Base-by-base conservation (phyloP, 495 filamentous ascomycete genomes). In the Sordaria brevicollis region DNA sequence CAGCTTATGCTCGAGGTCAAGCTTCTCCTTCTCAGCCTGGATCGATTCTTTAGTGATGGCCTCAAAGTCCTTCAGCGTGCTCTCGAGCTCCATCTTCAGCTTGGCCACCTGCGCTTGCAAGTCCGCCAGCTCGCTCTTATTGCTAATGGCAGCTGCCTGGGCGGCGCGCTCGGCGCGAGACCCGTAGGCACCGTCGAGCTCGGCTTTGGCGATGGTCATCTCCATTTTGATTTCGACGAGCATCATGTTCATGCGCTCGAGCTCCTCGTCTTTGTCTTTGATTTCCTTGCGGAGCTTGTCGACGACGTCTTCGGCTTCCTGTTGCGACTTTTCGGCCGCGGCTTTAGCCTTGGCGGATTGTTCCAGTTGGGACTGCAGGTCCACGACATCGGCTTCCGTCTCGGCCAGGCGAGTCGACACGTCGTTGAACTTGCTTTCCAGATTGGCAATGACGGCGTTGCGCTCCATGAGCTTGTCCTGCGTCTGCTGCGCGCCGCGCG, bases 131-230 rank as follows among this genome's bases (percentile, higher is more conserved):
- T 94, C 89, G 33, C 85, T 84, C 69, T 86, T 85, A 65, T 92
- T 85, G 38, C 86, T 86, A 5, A 92, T 86, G 39, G 87, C 83
- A 1, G 92, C 89, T 17, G 87, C 89, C 76, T 93, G 90, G 0
- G 91, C 91, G 5, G 92, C 93, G 29, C 93, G 88, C 78, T 95
- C 84, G 41, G 89, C 86, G 68, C 92, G 83, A 10, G 87, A 87
- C 34, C 93, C 95, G 76, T 97, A 96, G 21, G 95, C 94, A 67
- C 92, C 92, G 75, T 99, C 95, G 37, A 98, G 90, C 82, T 99
- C 95, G 5, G 95, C 95, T 78, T 91, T 92, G 69, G 91, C 91
- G 80, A 99, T 88, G 65, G 94, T 94, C 69, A 96, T 83, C 76
- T 98, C 95, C 39, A 94, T 98, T 69, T 93, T 93, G 65, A 96